A percentile compares a stretch with the other conserved stretches of the same genome.
These are phyloP conservation scores for Trichoderma arundinaceum DNA, from an alignment of 2,329 filamentous ascomycete species.

Conservation along the genomic window DNA sequence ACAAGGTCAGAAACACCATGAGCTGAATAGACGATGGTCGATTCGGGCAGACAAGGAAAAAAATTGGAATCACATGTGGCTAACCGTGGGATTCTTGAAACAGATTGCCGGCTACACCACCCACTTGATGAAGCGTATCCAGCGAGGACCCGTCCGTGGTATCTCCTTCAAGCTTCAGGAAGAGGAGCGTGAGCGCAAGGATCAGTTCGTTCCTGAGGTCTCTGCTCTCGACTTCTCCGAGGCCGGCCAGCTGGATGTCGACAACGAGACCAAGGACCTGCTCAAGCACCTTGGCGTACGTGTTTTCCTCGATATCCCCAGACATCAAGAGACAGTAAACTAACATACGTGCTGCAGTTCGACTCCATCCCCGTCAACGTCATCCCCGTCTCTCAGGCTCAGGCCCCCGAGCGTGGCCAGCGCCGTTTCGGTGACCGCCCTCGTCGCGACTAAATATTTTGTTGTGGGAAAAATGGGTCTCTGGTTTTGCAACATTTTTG, in stretches of 20 bases:
- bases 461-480: constrained; percentile 47
- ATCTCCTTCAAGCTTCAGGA: constrained; percentile 99
- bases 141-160: constrained; percentile 97
- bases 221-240: constrained; percentile 98
- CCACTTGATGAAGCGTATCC: constrained; percentile 99
- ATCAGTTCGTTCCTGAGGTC: constrained; percentile 99
- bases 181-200: constrained; percentile 99
- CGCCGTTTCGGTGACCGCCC: constrained; percentile 76
- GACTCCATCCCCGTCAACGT: constrained; percentile 98
- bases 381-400: constrained; percentile 85
- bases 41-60: constrained; percentile 10
- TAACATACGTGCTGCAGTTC: constrained; percentile 65
- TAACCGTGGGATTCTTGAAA: constrained; percentile 11
- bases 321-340: not conserved
- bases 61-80: constrained; percentile 5
- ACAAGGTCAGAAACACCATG: constrained; percentile 73
- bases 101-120: constrained; percentile 98
- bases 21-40: not conserved
- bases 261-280: constrained; percentile 97
- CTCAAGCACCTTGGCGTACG: constrained; percentile 98
- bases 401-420: constrained; percentile 77
- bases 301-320: constrained; percentile 43
- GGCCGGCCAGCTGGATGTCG: constrained; percentile 91
- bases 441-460: constrained; percentile 47
- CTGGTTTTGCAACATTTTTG: constrained; percentile 52